Evolutionary conservation across 1,139 yeast species (phyloP), one percentile per base, ranked within the genome.

Genomic region (Barnettozyma hawaiiensis): DNA sequence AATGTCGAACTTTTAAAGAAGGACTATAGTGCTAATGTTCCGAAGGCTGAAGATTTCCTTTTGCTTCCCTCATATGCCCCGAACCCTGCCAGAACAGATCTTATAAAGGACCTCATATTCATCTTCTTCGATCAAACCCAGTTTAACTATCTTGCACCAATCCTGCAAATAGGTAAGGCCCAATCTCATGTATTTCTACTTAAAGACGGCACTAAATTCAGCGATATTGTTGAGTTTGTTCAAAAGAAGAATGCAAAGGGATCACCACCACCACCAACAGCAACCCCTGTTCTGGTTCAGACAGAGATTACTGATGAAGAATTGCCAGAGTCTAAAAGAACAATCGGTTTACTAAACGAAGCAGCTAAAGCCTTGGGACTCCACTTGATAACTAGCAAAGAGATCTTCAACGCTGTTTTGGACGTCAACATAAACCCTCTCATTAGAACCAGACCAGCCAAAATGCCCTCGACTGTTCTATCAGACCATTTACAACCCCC

Each of bases 351-450:
- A 3, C 26, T 54, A 27, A 39, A 42, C 12, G 55, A 52, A n/a
- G 46, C 41, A 4, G 45, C 48, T 1, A 51, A 48, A 23, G 18
- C 34, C 3, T 33, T 53, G 2, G 48, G 44, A 1, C 26, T 41
- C 6, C 47, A 46, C 27, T 27, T 50, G 2, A 35, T 48, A 5
- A 40, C 51, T 4, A 44, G 43, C 3, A 50, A 48, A 8, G 53
- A 53, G 22, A 47, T 55, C 15, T 48, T 52, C 24, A 43, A 44
- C 21, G 28, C 51, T 7, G 47, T 49, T 1, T 40, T 46, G 14
- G 38, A 46, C 5, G 23, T 50, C 10, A 36, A 47, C 14, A 12
- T 23, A 5, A 46, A 39, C 1, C 6, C 18, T 1, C 16, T 54
- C 2, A 27, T 40, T 2, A 44, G 49, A 15, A 37, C 31, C 15